Evolutionary conservation across 768 basidiomycete genomes (phyloP).

Genomic region (Wakefieldia striispora): DNA sequence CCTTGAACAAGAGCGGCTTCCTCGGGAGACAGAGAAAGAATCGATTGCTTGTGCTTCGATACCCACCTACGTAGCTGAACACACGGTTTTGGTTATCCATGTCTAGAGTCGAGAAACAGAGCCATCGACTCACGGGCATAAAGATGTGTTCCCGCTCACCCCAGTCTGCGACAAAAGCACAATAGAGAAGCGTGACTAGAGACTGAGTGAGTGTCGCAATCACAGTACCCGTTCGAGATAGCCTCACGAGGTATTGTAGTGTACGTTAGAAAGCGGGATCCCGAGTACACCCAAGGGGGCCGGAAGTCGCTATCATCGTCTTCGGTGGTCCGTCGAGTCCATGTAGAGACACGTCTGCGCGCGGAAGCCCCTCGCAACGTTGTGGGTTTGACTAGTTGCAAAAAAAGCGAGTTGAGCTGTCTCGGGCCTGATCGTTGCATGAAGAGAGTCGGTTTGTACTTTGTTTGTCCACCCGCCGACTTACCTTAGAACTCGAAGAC

Average conservation of each 20-base stretch:
- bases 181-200: conserved; percentile 53
- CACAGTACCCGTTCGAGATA: not conserved
- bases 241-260: conserved; percentile 54
- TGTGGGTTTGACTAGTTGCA: conserved; percentile 4
- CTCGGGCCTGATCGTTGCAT: conserved; percentile 5
- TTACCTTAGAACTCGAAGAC: not conserved
- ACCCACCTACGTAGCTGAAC: conserved; percentile 60
- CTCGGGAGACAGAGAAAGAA: conserved; percentile 59
- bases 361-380: not conserved
- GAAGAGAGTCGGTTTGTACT: not conserved
- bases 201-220: conserved; percentile 1
- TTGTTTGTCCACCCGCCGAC: conserved; percentile 4
- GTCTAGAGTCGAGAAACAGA: not conserved
- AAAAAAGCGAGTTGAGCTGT: conserved; percentile 4
- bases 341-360: conserved; percentile 16
- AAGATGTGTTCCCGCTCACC: conserved; percentile 73
- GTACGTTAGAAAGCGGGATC: conserved; percentile 50
- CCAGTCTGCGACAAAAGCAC: conserved; percentile 62
- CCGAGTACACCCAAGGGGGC: conserved; percentile 59
- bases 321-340: conserved; percentile 6
- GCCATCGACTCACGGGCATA: conserved; percentile 48
- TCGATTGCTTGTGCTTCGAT: conserved; percentile 43
- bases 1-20: conserved; percentile 37
- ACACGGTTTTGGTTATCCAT: not conserved
- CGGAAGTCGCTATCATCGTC: conserved; percentile 45